Conservation (phyloP, 768 basidiomycete species). For the Scleroderma bovista region DNA sequence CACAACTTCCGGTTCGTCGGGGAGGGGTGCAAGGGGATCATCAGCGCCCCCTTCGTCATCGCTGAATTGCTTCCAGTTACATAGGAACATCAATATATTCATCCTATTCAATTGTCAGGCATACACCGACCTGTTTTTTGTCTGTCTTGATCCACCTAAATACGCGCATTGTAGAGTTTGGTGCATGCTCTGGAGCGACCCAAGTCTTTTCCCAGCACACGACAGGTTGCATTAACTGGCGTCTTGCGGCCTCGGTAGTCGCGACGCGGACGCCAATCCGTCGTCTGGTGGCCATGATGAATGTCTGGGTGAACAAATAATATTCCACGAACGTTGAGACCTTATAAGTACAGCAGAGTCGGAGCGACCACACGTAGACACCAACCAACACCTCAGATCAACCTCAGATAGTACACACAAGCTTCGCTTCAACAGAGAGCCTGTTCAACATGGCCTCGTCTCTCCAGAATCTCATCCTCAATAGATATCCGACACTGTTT, state of each 20-base stretch:
- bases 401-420: no score
- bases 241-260: slow-evolving; percentile 73
- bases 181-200: slow-evolving; percentile 52
- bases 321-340: neutral
- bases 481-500: slow-evolving; percentile 15
- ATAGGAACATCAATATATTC: slow-evolving; percentile 1
- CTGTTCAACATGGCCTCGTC: neutral
- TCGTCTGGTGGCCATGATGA: slow-evolving; percentile 65
- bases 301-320: neutral
- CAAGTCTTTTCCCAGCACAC: slow-evolving; percentile 80
- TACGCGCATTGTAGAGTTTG: slow-evolving; percentile 58
- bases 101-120: neutral
- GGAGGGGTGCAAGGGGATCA: slow-evolving; percentile 76
- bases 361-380: no score
- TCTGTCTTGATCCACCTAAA: slow-evolving; percentile 80
- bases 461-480: slow-evolving; percentile 21
- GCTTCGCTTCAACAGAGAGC: no score
- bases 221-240: slow-evolving; percentile 88
- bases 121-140: slow-evolving; percentile 58
- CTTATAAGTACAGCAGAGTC: no score
- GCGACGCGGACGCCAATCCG: slow-evolving; percentile 74
- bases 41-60: slow-evolving; percentile 79
- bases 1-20: slow-evolving; percentile 68
- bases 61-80: slow-evolving; percentile 65
- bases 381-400: no score